These are phyloP conservation scores for Barnettozyma botsteinii DNA, from an alignment of 805 yeast species.

Conservation along the genomic window DNA sequence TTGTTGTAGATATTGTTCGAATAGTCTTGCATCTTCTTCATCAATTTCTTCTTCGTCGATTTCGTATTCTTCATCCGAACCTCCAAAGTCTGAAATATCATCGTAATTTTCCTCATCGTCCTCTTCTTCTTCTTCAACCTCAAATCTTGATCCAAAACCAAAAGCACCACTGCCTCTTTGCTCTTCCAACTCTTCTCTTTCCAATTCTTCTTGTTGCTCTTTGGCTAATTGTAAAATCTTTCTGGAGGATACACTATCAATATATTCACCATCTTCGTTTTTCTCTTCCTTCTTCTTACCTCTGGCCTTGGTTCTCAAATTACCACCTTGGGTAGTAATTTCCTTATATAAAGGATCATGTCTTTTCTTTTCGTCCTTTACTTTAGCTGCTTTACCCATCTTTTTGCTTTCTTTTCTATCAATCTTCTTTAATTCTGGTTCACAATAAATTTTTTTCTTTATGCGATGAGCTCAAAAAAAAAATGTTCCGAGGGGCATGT, in stretches of 20 bases:
- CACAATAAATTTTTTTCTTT: background rate
- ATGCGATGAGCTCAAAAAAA: background rate
- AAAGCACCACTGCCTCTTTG: constrained; percentile 25
- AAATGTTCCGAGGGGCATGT: background rate
- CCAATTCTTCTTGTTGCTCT: constrained; percentile 89
- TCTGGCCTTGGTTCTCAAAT: constrained; percentile 41
- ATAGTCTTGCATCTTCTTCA: constrained; percentile 78
- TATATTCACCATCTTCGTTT: constrained; percentile 47
- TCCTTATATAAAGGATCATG: constrained; percentile 81
- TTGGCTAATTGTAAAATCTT: constrained; percentile 84
- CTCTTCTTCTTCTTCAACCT: constrained; percentile 45
- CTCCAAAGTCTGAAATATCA: constrained; percentile 47
- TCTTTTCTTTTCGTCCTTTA: constrained; percentile 49
- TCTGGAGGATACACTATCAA: constrained; percentile 80
- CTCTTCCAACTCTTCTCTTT: constrained; percentile 48
- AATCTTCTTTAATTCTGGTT: background rate
- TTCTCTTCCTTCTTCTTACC: constrained; percentile 34
- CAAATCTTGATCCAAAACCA: constrained; percentile 30
- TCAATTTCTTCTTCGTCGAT: constrained; percentile 59
- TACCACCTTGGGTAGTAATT: constrained; percentile 69
- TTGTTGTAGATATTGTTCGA: constrained; percentile 64
- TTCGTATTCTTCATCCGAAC: constrained; percentile 46
- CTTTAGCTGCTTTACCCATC: constrained; percentile 64
- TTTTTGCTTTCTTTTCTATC: constrained; percentile 1
- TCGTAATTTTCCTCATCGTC: constrained; percentile 34